A percentile compares a stretch with the other conserved stretches of the same genome.
These are phyloP conservation scores for Phoma sp. DNA, from an alignment of 2,329 filamentous ascomycete genomes.

Conservation along the genomic window DNA sequence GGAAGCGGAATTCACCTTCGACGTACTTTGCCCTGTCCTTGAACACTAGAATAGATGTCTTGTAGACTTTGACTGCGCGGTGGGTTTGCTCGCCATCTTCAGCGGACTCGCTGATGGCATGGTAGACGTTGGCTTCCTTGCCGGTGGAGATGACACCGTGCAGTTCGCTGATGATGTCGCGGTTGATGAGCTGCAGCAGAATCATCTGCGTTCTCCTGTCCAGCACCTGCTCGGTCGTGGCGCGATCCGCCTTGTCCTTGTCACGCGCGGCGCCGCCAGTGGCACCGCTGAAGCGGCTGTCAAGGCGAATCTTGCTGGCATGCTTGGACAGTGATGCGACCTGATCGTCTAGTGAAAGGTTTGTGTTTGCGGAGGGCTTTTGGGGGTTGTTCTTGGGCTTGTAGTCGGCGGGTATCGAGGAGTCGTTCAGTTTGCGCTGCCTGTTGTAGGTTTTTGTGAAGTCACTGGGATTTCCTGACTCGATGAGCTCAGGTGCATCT, in stretches of 20 bases:
- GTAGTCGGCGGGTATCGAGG: slow-evolving; percentile 57
- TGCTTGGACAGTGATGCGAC: slow-evolving; percentile 84
- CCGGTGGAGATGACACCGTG: slow-evolving; percentile 96
- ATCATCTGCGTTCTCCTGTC: slow-evolving; percentile 96
- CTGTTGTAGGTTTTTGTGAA: slow-evolving; percentile 89
- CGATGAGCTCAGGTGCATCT: slow-evolving; percentile 63
- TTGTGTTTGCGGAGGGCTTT: slow-evolving; percentile 76
- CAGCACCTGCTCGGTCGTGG: slow-evolving; percentile 92
- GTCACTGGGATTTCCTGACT: slow-evolving; percentile 67
- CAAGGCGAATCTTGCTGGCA: slow-evolving; percentile 83
- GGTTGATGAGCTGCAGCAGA: slow-evolving; percentile 93
- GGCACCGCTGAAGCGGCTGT: slow-evolving; percentile 63
- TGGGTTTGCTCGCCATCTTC: slow-evolving; percentile 64
- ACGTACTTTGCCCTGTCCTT: slow-evolving; percentile 98
- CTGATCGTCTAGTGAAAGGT: slow-evolving; percentile 83
- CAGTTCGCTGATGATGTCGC: slow-evolving; percentile 85
- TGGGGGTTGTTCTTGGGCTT: slow-evolving; percentile 76
- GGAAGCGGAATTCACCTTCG: slow-evolving; percentile 90
- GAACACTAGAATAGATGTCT: slow-evolving; percentile 96
- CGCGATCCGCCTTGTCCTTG: slow-evolving; percentile 90
- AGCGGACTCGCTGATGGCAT: slow-evolving; percentile 72
- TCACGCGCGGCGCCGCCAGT: slow-evolving; percentile 58
- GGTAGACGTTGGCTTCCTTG: slow-evolving; percentile 98
- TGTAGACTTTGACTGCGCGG: slow-evolving; percentile 97
- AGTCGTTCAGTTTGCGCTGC: slow-evolving; percentile 72